These are phyloP conservation scores for Pisolithus thermaeus DNA, from an alignment of 1,284 basidiomycete species.

Conservation along the genomic window DNA sequence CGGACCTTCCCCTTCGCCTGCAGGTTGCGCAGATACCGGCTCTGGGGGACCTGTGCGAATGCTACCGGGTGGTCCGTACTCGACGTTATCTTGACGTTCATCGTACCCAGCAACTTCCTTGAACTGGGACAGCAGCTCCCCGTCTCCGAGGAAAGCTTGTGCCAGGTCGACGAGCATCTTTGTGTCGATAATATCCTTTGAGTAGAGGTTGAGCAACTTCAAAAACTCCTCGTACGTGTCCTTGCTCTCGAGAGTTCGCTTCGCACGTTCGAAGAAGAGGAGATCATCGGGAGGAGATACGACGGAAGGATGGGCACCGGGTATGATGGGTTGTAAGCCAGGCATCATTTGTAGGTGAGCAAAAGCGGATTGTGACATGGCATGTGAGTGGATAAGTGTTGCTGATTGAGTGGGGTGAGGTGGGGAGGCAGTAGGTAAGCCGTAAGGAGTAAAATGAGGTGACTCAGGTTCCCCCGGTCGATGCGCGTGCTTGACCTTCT, in stretches of 20 bases:
- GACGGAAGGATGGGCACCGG: conserved; percentile 23
- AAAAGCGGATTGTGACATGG: conserved; percentile 25
- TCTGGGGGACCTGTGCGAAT: conserved; percentile 67
- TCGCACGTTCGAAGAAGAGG: conserved; percentile 91
- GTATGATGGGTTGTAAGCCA: conserved; percentile 17
- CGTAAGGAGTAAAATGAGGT: conserved; percentile 52
- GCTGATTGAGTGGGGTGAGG: conserved; percentile 31
- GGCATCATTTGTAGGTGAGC: conserved; percentile 30
- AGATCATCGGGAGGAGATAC: conserved; percentile 73
- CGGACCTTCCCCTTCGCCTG: conserved; percentile 74
- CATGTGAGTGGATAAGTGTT: conserved; percentile 29
- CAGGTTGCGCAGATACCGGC: conserved; percentile 59
- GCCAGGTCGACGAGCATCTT: conserved; percentile 80
- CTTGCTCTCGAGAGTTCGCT: conserved; percentile 68
- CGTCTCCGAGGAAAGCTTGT: conserved; percentile 73
- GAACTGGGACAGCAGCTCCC: conserved; percentile 82
- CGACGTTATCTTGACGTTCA: conserved; percentile 59
- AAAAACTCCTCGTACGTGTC: conserved; percentile 80
- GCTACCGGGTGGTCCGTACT: conserved; percentile 72
- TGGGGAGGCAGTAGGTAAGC: conserved; percentile 36
- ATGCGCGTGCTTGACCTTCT: conserved; percentile 56
- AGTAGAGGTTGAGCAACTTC: conserved; percentile 75
- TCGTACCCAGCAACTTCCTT: conserved; percentile 83
- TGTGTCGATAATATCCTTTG: conserved; percentile 86
- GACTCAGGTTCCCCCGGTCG: conserved; percentile 49